Evolutionary conservation across 2,329 filamentous ascomycete genomes (phyloP).

Genomic region (Cryphonectria japonica): DNA sequence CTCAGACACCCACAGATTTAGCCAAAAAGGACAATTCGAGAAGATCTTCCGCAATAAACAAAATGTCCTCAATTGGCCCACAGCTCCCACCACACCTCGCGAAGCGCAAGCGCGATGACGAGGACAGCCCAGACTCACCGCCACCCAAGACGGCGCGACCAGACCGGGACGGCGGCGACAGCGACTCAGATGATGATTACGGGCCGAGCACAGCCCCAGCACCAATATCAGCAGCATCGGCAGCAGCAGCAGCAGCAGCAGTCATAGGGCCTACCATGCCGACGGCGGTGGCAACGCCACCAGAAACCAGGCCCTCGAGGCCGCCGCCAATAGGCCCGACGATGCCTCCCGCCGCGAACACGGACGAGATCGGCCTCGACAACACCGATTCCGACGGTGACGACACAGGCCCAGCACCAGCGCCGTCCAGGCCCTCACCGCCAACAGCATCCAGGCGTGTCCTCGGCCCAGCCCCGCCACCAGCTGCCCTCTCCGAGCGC

Average conservation of each 20-base stretch:
- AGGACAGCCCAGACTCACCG: conserved; percentile 45
- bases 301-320: conserved; percentile 10
- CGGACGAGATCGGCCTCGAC: conserved; percentile 44
- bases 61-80: conserved; percentile 72
- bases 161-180: conserved; percentile 49
- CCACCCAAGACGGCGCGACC: conserved; percentile 53
- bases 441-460: conserved; percentile 34
- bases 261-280: conserved; percentile 1
- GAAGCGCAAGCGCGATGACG: conserved; percentile 63
- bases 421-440: conserved; percentile 23
- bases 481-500: conserved; percentile 44
- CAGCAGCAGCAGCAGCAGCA: neutral
- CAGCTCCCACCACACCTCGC: conserved; percentile 69
- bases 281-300: neutral
- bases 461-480: conserved; percentile 49
- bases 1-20: neutral
- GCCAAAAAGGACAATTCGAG: neutral
- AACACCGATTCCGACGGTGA: conserved; percentile 41
- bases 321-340: conserved; percentile 37
- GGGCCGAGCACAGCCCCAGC: conserved; percentile 42
- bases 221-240: conserved; percentile 9
- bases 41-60: conserved; percentile 19
- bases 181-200: conserved; percentile 46
- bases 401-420: conserved; percentile 35
- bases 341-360: conserved; percentile 35